Evolutionary conservation across 805 yeast genomes (phyloP), one percentile per base, ranked within the genome.

Genomic region (Jamesozyma piceae): DNA sequence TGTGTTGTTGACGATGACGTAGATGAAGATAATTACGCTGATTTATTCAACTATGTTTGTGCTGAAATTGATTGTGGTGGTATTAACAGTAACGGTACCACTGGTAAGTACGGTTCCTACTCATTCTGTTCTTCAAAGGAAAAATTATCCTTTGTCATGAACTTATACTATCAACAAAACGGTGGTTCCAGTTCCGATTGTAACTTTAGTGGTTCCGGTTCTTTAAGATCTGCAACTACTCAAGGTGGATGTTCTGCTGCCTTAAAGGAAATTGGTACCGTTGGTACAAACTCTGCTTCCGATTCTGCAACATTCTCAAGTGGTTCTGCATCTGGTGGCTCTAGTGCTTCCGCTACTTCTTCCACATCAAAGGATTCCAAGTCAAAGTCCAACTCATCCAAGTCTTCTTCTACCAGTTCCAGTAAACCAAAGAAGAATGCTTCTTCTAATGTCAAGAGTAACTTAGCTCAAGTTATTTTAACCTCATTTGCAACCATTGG

Each of bases 51-150:
- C 30, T 64, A 63, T 44, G 71, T 82, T 35, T 83, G 94, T 66
- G 74, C 72, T 49, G 49, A 63, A 21, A 63, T 74, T 47, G 68
- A 67, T 48, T 83, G 94, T 67, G 62, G 64, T 33, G 86, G 78
- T 54, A 80, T 83, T 50, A 58, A 62, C 39, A 73, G 71, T 34
- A 72, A 82, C 60, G 89, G 86, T 67, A 63, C 73, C 39, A 61
- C 68, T 19, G 92, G 90, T 59, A 54, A 57, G 5, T 83, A 83
- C 60, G 92, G 92, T 63, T 71, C 80, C 24, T 77, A 71, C 66
- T 82, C 90, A 15, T 80, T 73, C 78, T 83, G 92, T 63, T 67
- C 76, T 18, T 62, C 74, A 43, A 75, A 79, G 63, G 82, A 79
- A 44, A 70, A 77, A 66, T 69, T 83, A 53, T 73, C 83, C 31